These are phyloP conservation scores for Plenodomus lindquistii DNA, from an alignment of 2,329 filamentous ascomycete species.

Conservation along the genomic window DNA sequence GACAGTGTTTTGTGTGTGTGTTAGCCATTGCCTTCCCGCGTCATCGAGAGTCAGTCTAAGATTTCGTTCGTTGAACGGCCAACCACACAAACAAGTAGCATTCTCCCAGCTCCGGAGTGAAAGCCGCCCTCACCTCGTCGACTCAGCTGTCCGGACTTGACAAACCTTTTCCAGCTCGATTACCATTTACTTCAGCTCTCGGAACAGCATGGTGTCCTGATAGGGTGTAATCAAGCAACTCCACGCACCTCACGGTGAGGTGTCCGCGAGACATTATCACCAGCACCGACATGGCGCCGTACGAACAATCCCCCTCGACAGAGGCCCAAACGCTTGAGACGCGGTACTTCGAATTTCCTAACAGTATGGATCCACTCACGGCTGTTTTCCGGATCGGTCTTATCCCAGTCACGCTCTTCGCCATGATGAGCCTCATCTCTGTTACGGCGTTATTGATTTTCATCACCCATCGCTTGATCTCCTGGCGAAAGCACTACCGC, in stretches of 20 bases:
- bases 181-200: background rate
- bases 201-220: slow-evolving; percentile 23
- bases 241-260: slow-evolving; percentile 4
- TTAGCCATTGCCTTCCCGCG: slow-evolving; percentile 6
- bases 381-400: slow-evolving; percentile 45
- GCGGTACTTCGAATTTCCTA: slow-evolving; percentile 27
- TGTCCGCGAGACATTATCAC: background rate
- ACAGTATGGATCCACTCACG: slow-evolving; percentile 39
- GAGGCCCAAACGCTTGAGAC: slow-evolving; percentile 15
- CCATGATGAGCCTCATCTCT: slow-evolving; percentile 53
- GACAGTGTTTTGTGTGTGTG: slow-evolving; percentile 6
- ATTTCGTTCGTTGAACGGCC: background rate
- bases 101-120: background rate
- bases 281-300: slow-evolving; percentile 10
- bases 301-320: slow-evolving; percentile 12
- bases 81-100: background rate
- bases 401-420: slow-evolving; percentile 52
- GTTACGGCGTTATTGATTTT: slow-evolving; percentile 51
- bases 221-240: slow-evolving; percentile 7
- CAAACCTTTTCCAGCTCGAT: background rate
- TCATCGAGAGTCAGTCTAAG: slow-evolving; percentile 2
- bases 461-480: slow-evolving; percentile 57
- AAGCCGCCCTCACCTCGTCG: slow-evolving; percentile 1
- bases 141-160: slow-evolving; percentile 1
- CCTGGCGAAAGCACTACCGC: slow-evolving; percentile 54